Evolutionary conservation across 257 asterid genomes (phyloP), one percentile per base, ranked within the genome.

Genomic region (Apocynum venetum): DNA sequence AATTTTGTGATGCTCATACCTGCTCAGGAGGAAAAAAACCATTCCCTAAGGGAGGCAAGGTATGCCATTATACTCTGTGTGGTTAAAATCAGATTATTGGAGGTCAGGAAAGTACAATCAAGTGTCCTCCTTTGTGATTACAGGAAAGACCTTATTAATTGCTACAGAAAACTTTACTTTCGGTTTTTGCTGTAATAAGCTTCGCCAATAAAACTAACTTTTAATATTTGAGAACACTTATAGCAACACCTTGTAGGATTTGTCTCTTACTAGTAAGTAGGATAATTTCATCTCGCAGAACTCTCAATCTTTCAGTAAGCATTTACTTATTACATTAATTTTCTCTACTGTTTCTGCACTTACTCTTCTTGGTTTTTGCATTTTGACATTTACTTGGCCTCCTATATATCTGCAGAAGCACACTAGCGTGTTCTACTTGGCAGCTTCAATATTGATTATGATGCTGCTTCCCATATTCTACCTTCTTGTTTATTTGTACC

Each of bases 1-100:
- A 93, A 77, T 91, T 95, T 75, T 95, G 98, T 55, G 98, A 95
- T 82, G 96, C 96, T 76, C 98, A 95, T 84, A 81, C 90, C 72
- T 95, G 98, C 85, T 84, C 94, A 17, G 86, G 83, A 63, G 89
- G 88, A 10, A 84, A 80, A 66, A 91, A 90, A 78, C 97, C 96
- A 43, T 95, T 95, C 83, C 73, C 96, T 57, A 89, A 79, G 83
- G 98, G 98, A 80, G 98, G 98, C 87, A 90, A 82, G 91, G 98
- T 89, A 84, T 74, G 91, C 52, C 71, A 72, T 82, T 74, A 1
- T 56, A 72, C n/a, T 44, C 8, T 51, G 2, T 36, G 4, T 15
- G 13, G 41, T 71, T 80, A 66, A 71, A 77, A 61, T 71, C 14
- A 73, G 52, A 63, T 73, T 10, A n/a, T 20, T 52, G 43, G 73